Evolutionary conservation across 192 early-diverging fungal genomes (phyloP).

Genomic region (Cetraspora pellucida): DNA sequence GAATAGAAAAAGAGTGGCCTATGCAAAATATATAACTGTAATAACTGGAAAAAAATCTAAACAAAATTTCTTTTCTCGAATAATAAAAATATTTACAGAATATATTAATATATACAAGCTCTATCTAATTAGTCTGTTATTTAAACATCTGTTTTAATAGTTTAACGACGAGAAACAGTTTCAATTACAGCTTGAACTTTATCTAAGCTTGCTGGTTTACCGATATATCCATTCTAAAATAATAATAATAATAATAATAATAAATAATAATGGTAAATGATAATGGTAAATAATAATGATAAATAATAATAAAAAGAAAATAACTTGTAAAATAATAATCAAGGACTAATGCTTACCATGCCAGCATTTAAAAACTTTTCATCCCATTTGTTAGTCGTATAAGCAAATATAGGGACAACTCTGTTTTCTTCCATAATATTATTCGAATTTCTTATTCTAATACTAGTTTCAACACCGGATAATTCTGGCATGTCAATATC

Average conservation of each 20-base stretch:
- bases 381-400: slow-evolving; percentile 58
- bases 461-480: slow-evolving; percentile 60
- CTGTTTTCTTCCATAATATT: slow-evolving; percentile 53
- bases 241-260: too few relatives aligned
- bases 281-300: too few relatives aligned
- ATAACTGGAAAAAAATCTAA: too few relatives aligned
- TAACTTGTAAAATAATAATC: not conserved
- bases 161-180: not conserved
- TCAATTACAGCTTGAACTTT: slow-evolving; percentile 1
- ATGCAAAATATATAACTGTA: too few relatives aligned
- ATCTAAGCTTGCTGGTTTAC: not conserved
- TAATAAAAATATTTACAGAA: too few relatives aligned
- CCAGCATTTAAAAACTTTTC: slow-evolving; percentile 15
- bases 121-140: too few relatives aligned
- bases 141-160: too few relatives aligned
- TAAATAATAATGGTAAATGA: too few relatives aligned
- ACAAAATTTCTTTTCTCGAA: too few relatives aligned
- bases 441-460: slow-evolving; percentile 49
- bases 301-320: not conserved
- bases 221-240: slow-evolving; percentile 16
- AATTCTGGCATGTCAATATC: slow-evolving; percentile 73
- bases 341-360: slow-evolving; percentile 5
- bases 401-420: slow-evolving; percentile 62
- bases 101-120: too few relatives aligned
- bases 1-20: too few relatives aligned